Evolutionary conservation across 177 flowering plant species (phyloP).

Genomic region (Tripterygium wilfordii): DNA sequence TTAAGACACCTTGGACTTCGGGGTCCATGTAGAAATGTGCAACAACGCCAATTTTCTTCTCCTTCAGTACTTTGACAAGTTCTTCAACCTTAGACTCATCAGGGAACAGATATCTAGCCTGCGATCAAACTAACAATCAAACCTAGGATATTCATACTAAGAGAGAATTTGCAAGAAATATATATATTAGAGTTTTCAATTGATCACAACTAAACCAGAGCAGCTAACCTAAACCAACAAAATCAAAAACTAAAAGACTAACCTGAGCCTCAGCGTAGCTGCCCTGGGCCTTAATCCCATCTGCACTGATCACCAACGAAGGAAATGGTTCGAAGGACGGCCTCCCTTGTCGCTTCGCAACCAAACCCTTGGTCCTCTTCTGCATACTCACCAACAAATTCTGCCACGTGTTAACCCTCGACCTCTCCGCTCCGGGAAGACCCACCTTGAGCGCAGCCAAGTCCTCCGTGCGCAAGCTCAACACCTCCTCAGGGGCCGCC

Average conservation of each 20-base stretch:
- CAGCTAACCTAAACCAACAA: neutral
- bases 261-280: conserved; percentile 99
- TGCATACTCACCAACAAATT: conserved; percentile 88
- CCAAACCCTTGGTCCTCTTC: conserved; percentile 64
- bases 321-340: conserved; percentile 66
- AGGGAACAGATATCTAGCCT: conserved; percentile 80
- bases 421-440: conserved; percentile 33
- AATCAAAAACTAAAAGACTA: neutral
- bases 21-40: conserved; percentile 99
- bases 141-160: conserved; percentile 15
- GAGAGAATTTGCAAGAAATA: neutral
- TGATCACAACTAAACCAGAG: too few species aligned
- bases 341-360: conserved; percentile 61
- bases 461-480: conserved; percentile 64
- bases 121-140: conserved; percentile 33
- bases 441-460: conserved; percentile 64
- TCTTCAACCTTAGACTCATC: conserved; percentile 66
- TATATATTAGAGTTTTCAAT: too few species aligned
- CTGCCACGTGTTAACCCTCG: conserved; percentile 88
- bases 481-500: conserved; percentile 64
- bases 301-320: conserved; percentile 54
- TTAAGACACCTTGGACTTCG: conserved; percentile 94
- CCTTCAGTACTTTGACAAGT: conserved; percentile 73
- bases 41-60: conserved; percentile 85
- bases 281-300: conserved; percentile 67